Percentiles rank a stretch among this genome's conserved stretches.
These are phyloP conservation scores for Entomophthora muscae DNA, from an alignment of 371 early-diverging fungal genomes.

Conservation along the genomic window DNA sequence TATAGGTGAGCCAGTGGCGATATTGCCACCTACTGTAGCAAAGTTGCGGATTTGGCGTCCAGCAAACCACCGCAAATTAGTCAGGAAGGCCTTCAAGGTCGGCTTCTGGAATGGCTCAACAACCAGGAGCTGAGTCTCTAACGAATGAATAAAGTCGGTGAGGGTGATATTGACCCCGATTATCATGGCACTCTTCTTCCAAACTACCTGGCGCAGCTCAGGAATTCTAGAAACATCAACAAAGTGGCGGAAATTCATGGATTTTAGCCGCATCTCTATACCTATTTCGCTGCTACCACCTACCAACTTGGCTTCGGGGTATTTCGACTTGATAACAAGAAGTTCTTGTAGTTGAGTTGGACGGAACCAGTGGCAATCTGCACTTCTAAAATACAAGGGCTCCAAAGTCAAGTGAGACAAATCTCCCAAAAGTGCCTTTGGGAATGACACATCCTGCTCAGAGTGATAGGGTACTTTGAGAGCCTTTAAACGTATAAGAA, in stretches of 20 bases:
- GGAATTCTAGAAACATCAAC: constrained; percentile 40
- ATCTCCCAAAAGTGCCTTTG: constrained; percentile 13
- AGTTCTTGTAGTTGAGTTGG: constrained; percentile 38
- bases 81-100: constrained; percentile 36
- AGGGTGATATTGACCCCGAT: constrained; percentile 34
- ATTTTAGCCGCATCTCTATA: constrained; percentile 50
- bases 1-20: constrained; percentile 60
- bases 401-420: neutral
- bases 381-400: constrained; percentile 11
- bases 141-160: constrained; percentile 20
- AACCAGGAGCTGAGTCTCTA: neutral
- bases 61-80: constrained; percentile 51
- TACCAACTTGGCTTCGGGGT: constrained; percentile 45
- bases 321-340: constrained; percentile 14
- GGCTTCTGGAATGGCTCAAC: constrained; percentile 10
- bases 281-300: constrained; percentile 66
- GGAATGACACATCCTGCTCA: constrained; percentile 37
- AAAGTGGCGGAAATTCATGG: constrained; percentile 31
- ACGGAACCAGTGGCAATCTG: constrained; percentile 33
- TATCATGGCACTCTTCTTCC: constrained; percentile 7
- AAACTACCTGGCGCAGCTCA: constrained; percentile 28
- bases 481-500: neutral
- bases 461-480: constrained; percentile 18
- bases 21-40: constrained; percentile 59
- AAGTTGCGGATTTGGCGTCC: constrained; percentile 63